phyloP scores from a whole-genome alignment of 345 rosid genomes.

The Eucalyptus urophylla region DNA sequence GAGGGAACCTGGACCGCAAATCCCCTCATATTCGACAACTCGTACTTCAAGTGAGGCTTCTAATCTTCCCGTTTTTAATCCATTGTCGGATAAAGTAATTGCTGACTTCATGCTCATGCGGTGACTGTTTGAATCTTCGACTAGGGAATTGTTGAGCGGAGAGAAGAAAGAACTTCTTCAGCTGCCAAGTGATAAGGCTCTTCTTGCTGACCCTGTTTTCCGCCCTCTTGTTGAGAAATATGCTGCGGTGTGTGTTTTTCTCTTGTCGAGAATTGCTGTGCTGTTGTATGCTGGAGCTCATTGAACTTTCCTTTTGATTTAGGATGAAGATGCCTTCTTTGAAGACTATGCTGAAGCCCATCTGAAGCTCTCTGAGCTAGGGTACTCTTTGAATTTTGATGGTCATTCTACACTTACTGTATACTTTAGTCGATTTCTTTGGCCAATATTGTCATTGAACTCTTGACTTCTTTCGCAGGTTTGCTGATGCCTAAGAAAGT shows the following conservation, averaged over 20 bases:
- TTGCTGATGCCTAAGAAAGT: constrained; percentile 1
- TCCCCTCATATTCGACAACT: constrained; percentile 84
- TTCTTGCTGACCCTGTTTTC: constrained; percentile 68
- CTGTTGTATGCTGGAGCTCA: neutral
- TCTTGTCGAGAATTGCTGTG: neutral
- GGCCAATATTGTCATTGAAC: neutral
- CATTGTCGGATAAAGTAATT: neutral
- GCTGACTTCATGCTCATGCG: neutral
- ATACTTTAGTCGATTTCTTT: neutral
- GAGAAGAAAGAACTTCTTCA: constrained; percentile 87
- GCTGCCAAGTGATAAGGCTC: constrained; percentile 76
- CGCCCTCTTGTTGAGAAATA: constrained; percentile 79
- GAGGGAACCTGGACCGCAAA: constrained; percentile 91
- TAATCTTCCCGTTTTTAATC: neutral
- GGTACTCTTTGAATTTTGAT: constrained; percentile 22
- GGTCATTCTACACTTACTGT: neutral
- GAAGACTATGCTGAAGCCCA: constrained; percentile 73
- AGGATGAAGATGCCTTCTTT: constrained; percentile 94
- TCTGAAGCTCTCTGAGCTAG: constrained; percentile 85
- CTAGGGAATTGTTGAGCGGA: constrained; percentile 76
- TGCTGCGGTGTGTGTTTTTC: constrained; percentile 38
- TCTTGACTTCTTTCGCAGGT: neutral
- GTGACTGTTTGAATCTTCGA: neutral
- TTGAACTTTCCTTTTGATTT: neutral
- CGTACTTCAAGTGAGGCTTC: constrained; percentile 66